Evolutionary conservation across 2,329 filamentous ascomycete species (phyloP).

Genomic region (Colletotrichum neosansevieriae): DNA sequence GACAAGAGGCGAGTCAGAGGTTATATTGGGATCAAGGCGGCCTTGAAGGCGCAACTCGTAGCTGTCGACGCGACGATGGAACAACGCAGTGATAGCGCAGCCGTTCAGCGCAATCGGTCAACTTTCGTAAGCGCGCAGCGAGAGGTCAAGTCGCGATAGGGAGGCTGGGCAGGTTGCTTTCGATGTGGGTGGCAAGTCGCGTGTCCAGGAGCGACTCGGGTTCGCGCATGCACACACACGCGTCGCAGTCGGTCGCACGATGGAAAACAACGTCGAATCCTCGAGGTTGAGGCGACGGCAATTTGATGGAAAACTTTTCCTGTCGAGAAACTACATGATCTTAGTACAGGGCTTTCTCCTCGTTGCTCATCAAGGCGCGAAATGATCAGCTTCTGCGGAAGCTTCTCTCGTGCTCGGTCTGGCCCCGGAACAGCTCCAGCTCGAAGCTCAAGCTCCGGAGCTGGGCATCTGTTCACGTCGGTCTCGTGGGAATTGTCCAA

Average conservation of each 20-base stretch:
- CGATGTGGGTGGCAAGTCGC: neutral
- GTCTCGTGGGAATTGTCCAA: neutral
- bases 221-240: conserved; percentile 31
- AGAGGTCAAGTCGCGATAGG: neutral
- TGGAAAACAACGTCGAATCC: conserved; percentile 14
- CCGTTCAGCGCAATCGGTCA: no score
- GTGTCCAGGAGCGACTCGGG: conserved; percentile 6
- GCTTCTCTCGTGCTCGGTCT: neutral
- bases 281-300: conserved; percentile 21
- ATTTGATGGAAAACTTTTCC: conserved; percentile 24
- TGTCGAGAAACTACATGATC: conserved; percentile 18
- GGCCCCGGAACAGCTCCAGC: conserved; percentile 2
- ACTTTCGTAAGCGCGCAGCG: no score
- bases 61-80: no score
- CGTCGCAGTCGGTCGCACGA: conserved; percentile 29
- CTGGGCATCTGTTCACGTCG: neutral
- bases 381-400: neutral
- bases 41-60: no score
- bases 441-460: conserved; percentile 15
- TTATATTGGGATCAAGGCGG: no score
- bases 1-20: no score
- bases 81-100: no score
- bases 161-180: neutral
- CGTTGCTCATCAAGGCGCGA: neutral
- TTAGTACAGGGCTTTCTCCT: conserved; percentile 23